Evolutionary conservation across 2,329 filamentous ascomycete species (phyloP).

Genomic region (Penicillium janthinellum): DNA sequence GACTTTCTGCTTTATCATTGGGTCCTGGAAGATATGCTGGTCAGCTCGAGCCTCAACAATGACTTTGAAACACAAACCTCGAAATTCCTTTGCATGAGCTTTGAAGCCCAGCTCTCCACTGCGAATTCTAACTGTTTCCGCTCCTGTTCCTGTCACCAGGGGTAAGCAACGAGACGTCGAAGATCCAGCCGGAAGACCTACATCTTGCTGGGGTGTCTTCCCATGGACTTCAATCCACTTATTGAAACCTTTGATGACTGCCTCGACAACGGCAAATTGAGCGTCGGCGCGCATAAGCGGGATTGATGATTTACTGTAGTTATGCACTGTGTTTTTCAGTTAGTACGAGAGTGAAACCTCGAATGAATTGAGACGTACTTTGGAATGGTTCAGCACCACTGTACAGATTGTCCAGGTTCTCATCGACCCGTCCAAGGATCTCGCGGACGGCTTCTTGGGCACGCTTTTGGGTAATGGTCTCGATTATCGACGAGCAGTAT

Average conservation of each 20-base stretch:
- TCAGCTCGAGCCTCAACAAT: not conserved
- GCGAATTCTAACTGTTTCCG: slow-evolving; percentile 41
- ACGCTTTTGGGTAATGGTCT: slow-evolving; percentile 78
- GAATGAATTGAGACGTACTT: slow-evolving; percentile 49
- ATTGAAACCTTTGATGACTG: slow-evolving; percentile 82
- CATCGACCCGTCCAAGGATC: slow-evolving; percentile 78
- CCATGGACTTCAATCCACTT: slow-evolving; percentile 69
- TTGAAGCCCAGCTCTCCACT: slow-evolving; percentile 46
- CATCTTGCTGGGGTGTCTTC: slow-evolving; percentile 54
- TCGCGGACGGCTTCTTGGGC: slow-evolving; percentile 83
- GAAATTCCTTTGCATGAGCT: slow-evolving; percentile 44
- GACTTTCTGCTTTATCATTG: slow-evolving; percentile 77
- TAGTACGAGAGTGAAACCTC: not conserved
- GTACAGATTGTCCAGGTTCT: slow-evolving; percentile 74
- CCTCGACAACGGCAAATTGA: slow-evolving; percentile 85
- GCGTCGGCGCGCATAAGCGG: slow-evolving; percentile 73
- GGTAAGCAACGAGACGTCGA: slow-evolving; percentile 10
- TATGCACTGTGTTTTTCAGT: slow-evolving; percentile 31
- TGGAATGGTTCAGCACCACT: slow-evolving; percentile 68
- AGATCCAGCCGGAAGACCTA: slow-evolving; percentile 22
- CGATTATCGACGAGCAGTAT: slow-evolving; percentile 85
- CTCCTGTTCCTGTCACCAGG: slow-evolving; percentile 37
- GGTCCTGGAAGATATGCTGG: slow-evolving; percentile 59
- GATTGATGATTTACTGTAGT: slow-evolving; percentile 45
- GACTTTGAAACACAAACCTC: slow-evolving; percentile 30